Evolutionary conservation across 2,329 filamentous ascomycete species (phyloP).

Genomic region (Trichophyton verrucosum): DNA sequence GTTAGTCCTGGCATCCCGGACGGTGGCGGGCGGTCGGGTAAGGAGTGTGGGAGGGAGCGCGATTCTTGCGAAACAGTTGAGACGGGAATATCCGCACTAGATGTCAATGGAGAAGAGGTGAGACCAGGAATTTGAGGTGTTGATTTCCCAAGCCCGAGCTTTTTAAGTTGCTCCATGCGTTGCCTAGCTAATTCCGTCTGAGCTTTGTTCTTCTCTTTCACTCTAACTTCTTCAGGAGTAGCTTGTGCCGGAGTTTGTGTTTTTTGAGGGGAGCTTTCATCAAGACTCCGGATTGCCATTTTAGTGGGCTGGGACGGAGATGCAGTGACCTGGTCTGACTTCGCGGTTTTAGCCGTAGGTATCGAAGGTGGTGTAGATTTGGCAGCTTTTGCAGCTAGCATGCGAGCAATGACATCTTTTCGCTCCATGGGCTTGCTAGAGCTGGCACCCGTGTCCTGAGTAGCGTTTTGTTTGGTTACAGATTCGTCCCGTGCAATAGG

Average conservation of each 20-base stretch:
- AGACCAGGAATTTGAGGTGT: conserved; percentile 6
- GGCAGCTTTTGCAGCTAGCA: conserved; percentile 59
- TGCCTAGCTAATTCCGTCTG: conserved; percentile 66
- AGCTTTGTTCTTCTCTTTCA: conserved; percentile 43
- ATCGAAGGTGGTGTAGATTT: conserved; percentile 26
- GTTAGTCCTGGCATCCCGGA: conserved; percentile 21
- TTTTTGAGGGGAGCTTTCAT: background rate
- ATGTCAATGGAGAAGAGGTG: conserved; percentile 12
- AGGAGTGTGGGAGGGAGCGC: conserved; percentile 21
- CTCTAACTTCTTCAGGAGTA: conserved; percentile 13
- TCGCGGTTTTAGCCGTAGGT: background rate
- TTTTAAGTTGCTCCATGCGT: conserved; percentile 64
- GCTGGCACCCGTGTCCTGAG: conserved; percentile 6
- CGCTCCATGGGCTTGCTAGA: conserved; percentile 46
- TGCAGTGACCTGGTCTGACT: background rate
- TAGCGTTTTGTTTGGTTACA: conserved; percentile 1
- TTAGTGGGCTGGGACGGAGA: background rate
- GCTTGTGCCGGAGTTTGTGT: background rate
- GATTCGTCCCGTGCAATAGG: background rate
- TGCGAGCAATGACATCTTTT: conserved; percentile 63
- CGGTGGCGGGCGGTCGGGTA: conserved; percentile 27
- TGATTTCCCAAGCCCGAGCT: conserved; percentile 33
- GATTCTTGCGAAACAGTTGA: conserved; percentile 1
- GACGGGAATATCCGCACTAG: background rate
- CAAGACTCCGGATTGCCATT: background rate